Conservation (phyloP, 345 rosid species). For the Lenwebbia sp. region DNA sequence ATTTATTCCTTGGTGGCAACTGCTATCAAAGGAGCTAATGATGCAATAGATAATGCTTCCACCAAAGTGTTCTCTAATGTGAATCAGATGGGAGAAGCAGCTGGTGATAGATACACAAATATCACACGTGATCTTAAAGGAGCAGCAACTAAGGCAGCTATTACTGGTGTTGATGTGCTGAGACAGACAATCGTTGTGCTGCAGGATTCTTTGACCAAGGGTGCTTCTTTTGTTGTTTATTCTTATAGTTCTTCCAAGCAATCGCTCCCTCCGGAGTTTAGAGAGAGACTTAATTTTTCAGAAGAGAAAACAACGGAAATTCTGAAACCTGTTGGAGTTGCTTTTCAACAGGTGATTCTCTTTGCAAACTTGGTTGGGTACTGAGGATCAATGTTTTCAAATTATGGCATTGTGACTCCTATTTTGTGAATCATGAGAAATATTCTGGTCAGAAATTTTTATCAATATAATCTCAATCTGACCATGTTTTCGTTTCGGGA, state of each 20-base stretch:
- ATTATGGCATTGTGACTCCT: neutral
- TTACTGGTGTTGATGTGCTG: slow-evolving; percentile 45
- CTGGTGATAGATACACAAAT: slow-evolving; percentile 30
- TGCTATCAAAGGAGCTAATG: slow-evolving; percentile 44
- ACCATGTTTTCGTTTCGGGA: neutral
- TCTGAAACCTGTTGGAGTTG: slow-evolving; percentile 47
- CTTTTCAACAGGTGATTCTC: slow-evolving; percentile 55
- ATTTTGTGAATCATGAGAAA: neutral
- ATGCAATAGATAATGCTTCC: slow-evolving; percentile 42
- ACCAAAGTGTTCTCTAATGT: slow-evolving; percentile 30
- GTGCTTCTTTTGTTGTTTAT: slow-evolving; percentile 53
- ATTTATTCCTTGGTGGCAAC: slow-evolving; percentile 45
- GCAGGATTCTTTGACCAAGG: slow-evolving; percentile 56
- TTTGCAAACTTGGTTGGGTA: neutral
- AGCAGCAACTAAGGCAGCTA: slow-evolving; percentile 44
- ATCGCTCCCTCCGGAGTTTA: slow-evolving; percentile 61
- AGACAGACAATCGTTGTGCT: slow-evolving; percentile 46
- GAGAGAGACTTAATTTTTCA: slow-evolving; percentile 39
- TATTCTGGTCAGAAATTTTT: neutral
- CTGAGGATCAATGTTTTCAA: neutral
- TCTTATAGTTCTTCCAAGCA: slow-evolving; percentile 67
- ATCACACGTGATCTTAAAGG: slow-evolving; percentile 46
- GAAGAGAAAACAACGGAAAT: slow-evolving; percentile 52
- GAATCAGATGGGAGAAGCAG: slow-evolving; percentile 49
- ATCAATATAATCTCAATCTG: neutral